These are phyloP conservation scores for Thelephora ganbajun DNA, from an alignment of 768 basidiomycete species.

Conservation along the genomic window DNA sequence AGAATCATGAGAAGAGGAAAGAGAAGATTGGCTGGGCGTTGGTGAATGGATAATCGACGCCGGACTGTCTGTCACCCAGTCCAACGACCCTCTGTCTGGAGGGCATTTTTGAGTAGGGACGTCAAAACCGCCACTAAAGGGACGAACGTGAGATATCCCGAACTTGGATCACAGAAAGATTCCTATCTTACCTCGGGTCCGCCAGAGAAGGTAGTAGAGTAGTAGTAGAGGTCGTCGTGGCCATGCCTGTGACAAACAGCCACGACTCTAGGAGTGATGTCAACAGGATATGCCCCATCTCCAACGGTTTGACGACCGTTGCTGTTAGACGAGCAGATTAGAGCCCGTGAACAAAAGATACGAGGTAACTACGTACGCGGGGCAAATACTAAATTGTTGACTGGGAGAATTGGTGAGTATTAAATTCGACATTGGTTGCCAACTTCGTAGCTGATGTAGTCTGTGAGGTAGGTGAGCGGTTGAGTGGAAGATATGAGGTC, in stretches of 20 bases:
- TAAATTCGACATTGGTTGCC: constrained; percentile 72
- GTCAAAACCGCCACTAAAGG: constrained; percentile 88
- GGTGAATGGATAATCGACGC: constrained; percentile 34
- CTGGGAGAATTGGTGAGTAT: constrained; percentile 59
- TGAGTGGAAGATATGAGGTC: too few species aligned
- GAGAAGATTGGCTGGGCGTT: constrained; percentile 22
- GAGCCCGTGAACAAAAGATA: constrained; percentile 5
- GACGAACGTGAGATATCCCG: not conserved
- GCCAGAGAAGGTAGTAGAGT: constrained; percentile 89
- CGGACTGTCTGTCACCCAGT: constrained; percentile 89
- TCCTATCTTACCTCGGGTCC: constrained; percentile 62
- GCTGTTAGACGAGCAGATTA: constrained; percentile 29
- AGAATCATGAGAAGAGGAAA: constrained; percentile 21
- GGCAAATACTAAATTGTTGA: constrained; percentile 86
- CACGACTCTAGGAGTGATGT: constrained; percentile 66
- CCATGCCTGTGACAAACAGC: constrained; percentile 80
- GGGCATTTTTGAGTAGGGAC: constrained; percentile 83
- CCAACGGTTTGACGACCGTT: constrained; percentile 95
- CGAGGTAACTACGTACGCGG: constrained; percentile 47
- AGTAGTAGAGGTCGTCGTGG: constrained; percentile 74
- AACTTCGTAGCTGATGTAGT: constrained; percentile 42
- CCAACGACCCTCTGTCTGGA: constrained; percentile 90
- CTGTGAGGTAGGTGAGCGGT: too few species aligned
- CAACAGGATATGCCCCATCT: constrained; percentile 79
- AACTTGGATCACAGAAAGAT: not conserved